phyloP scores from a whole-genome alignment of 306 rosid genomes.

The Vigna reflexopilosa region DNA sequence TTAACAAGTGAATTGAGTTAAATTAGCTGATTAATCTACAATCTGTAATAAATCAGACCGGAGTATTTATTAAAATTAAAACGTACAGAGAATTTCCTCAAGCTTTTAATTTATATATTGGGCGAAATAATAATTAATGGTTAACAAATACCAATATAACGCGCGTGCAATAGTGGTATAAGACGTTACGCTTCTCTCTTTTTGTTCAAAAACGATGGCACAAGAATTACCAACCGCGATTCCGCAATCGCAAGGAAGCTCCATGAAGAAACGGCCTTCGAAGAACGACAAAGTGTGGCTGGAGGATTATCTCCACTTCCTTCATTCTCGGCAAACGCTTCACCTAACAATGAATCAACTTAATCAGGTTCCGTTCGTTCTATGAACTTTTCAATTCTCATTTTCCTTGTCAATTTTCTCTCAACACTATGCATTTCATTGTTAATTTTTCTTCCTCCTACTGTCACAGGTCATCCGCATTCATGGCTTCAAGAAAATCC shows the following conservation, averaged over 20 bases:
- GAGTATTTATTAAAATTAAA: too few species aligned
- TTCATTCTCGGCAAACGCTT: slow-evolving; percentile 51
- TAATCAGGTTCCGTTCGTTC: slow-evolving; percentile 57
- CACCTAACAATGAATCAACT: slow-evolving; percentile 55
- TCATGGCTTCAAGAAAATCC: slow-evolving; percentile 78
- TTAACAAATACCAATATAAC: too few species aligned
- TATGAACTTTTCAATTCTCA: background rate
- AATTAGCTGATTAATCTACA: too few species aligned
- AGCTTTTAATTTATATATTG: too few species aligned
- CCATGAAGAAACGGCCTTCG: slow-evolving; percentile 30
- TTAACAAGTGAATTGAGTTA: too few species aligned
- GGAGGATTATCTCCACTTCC: slow-evolving; percentile 59
- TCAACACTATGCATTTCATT: background rate
- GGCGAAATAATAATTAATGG: too few species aligned
- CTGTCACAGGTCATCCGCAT: slow-evolving; percentile 58
- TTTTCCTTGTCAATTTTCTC: background rate
- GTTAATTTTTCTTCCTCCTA: slow-evolving; percentile 2
- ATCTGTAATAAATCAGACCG: too few species aligned
- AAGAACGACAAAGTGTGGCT: slow-evolving; percentile 50
- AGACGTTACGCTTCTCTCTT: background rate
- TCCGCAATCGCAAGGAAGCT: slow-evolving; percentile 42
- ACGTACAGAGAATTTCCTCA: too few species aligned
- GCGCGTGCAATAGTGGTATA: too few species aligned
- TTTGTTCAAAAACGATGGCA: slow-evolving; percentile 10
- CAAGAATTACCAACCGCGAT: slow-evolving; percentile 20